Evolutionary conservation across 257 asterid species (phyloP).

Genomic region (Gentiana dahurica): DNA sequence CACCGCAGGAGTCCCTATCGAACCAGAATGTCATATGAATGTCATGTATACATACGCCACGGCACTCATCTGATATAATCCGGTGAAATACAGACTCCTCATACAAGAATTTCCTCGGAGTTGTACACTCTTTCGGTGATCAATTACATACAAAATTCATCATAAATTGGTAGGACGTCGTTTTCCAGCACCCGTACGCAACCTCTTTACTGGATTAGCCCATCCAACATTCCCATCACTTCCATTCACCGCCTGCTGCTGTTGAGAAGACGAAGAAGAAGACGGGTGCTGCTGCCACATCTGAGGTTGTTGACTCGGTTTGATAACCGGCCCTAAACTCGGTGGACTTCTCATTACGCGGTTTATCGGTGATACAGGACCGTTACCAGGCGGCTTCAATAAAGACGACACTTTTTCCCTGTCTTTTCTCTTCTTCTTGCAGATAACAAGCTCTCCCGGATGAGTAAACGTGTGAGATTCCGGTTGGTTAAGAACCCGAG

Average conservation of each 20-base stretch:
- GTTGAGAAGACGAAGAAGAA: conserved; percentile 18
- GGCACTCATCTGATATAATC: no score
- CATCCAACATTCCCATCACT: conserved; percentile 69
- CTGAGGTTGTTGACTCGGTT: conserved; percentile 43
- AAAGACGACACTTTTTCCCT: conserved; percentile 39
- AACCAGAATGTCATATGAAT: no score
- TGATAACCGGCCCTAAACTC: conserved; percentile 28
- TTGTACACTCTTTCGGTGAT: no score
- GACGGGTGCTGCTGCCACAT: conserved; percentile 45
- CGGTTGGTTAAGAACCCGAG: conserved; percentile 37
- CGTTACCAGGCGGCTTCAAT: conserved; percentile 34
- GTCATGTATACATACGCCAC: no score
- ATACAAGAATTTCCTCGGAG: no score
- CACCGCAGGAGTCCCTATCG: no score
- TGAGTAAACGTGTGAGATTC: conserved; percentile 57
- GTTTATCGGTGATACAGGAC: conserved; percentile 61
- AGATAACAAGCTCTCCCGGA: conserved; percentile 84
- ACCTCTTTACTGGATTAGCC: conserved; percentile 93
- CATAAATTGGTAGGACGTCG: conserved; percentile 80
- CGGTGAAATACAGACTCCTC: not conserved
- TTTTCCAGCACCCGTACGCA: conserved; percentile 76
- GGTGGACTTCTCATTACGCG: conserved; percentile 64
- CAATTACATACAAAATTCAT: conserved; percentile 12
- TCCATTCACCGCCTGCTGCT: conserved; percentile 43
- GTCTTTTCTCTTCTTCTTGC: conserved; percentile 94